Conservation (phyloP, 345 rosid species). For the Populus tremula region DNA sequence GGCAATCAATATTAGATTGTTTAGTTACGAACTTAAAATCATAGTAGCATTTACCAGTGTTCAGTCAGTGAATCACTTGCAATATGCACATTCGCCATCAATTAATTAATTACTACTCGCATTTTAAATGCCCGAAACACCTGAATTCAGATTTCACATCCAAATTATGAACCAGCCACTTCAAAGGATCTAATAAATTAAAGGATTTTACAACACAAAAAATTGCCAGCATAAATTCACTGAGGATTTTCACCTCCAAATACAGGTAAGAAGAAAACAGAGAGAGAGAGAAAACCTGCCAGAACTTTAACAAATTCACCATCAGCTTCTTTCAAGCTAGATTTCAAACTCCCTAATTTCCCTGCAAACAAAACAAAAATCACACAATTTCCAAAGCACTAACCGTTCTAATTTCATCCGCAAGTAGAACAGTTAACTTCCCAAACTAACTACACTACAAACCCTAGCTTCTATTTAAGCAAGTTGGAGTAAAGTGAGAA, state of each 20-base stretch:
- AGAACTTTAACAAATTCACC: conserved; percentile 70
- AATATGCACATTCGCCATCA: background rate
- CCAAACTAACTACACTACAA: background rate
- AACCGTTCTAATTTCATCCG: background rate
- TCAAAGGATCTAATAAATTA: background rate
- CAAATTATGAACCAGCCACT: background rate
- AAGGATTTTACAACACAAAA: background rate
- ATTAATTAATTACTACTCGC: background rate
- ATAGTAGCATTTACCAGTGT: background rate
- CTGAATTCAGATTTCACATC: background rate
- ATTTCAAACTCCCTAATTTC: conserved; percentile 51
- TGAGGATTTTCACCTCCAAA: background rate
- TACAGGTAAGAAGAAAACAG: background rate
- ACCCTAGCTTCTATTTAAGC: background rate
- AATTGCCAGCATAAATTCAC: background rate
- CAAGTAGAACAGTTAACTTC: conserved; percentile 22
- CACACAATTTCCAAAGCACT: background rate
- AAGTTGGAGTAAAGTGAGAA: background rate
- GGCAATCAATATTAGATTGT: background rate
- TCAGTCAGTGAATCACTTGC: too few species aligned
- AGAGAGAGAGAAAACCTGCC: conserved; percentile 45
- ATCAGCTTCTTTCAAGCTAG: conserved; percentile 71
- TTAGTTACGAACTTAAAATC: background rate
- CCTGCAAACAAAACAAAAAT: conserved; percentile 30
- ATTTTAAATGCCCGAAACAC: background rate